These are phyloP conservation scores for Nymphaea thermarum DNA, from an alignment of 164 flowering plant genomes.

Conservation along the genomic window DNA sequence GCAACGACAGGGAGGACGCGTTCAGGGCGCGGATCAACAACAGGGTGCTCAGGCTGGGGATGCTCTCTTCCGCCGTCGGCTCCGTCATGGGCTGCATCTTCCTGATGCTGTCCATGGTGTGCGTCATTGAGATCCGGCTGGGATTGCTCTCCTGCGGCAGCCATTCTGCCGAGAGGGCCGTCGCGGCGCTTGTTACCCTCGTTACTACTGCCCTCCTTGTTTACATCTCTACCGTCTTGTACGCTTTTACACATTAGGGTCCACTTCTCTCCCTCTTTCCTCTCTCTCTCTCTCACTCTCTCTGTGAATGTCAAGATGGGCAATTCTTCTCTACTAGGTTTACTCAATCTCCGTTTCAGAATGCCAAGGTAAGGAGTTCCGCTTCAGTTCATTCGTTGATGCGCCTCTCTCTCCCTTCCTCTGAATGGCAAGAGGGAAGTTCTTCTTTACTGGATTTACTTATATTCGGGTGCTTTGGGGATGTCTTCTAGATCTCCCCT, in stretches of 20 bases:
- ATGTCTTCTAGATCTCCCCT: too few species aligned
- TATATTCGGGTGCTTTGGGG: too few species aligned
- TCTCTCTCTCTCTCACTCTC: neutral
- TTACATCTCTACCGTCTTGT: slow-evolving; percentile 18
- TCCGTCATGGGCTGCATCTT: slow-evolving; percentile 29
- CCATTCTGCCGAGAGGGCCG: slow-evolving; percentile 7
- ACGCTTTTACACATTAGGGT: slow-evolving; percentile 15
- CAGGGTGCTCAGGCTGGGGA: slow-evolving; percentile 17
- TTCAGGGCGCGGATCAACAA: slow-evolving; percentile 20
- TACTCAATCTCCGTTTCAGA: too few species aligned
- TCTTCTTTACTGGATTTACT: too few species aligned
- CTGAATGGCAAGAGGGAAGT: neutral
- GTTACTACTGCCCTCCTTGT: slow-evolving; percentile 13
- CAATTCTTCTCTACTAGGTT: too few species aligned
- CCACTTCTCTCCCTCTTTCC: neutral
- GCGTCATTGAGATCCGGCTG: slow-evolving; percentile 23
- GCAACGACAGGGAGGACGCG: slow-evolving; percentile 18
- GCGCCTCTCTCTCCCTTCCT: neutral
- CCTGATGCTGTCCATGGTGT: slow-evolving; percentile 23
- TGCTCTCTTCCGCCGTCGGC: slow-evolving; percentile 29
- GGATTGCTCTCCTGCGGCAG: slow-evolving; percentile 19
- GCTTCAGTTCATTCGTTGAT: neutral
- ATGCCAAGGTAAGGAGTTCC: too few species aligned
- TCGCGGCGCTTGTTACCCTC: slow-evolving; percentile 11
- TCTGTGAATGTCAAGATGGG: neutral